Evolutionary conservation across 352 stramenopile species (phyloP), one percentile per base, ranked within the genome.

Genomic region (Phytophthora foliorum): DNA sequence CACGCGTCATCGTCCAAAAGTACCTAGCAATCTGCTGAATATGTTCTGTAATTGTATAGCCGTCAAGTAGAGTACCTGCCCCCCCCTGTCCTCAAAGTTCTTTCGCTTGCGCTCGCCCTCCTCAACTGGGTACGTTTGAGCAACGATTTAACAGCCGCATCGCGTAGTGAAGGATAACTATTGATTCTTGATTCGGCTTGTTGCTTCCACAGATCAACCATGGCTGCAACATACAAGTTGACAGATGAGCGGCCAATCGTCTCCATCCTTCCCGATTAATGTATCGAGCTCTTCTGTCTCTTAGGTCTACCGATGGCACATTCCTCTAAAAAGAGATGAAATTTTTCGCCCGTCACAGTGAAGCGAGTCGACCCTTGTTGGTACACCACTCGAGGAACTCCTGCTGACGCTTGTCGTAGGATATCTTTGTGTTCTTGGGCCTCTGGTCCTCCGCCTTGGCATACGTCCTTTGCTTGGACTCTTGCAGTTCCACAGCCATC

Each of bases 131-230:
- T 29, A 29, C 3, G 31, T 38, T 14, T 38, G 7, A 38, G 31
- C 7, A 38, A 6, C 7, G 31, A 9, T 38, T 38, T 38, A 2
- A 38, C 31, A 38, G 31, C 31, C 3, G 2, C 31, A 3, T 60
- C 17, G 10, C 48, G 13, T 3, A 27, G 48, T 4, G 48, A 55
- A 10, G 48, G 48, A 25, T 57, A 16, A 16, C 49, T 44, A 16
- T 45, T 57, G 22, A 44, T 25, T 11, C 31, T 24, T 16, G 49
- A 31, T 21, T 44, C 29, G n/a, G 31, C 49, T 44, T 57, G 49
- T 45, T 57, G 49, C 11, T 57, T 57, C 31, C 27, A 57, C 6
- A 57, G 31, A 21, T 57, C 49, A 21, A 57, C 49, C 49, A 44
- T 57, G 7, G 27, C 49, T 24, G 39, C 39, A 45, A 45, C 39